Conservation (phyloP, 805 yeast species). For the Pichia sporocuriosa region DNA sequence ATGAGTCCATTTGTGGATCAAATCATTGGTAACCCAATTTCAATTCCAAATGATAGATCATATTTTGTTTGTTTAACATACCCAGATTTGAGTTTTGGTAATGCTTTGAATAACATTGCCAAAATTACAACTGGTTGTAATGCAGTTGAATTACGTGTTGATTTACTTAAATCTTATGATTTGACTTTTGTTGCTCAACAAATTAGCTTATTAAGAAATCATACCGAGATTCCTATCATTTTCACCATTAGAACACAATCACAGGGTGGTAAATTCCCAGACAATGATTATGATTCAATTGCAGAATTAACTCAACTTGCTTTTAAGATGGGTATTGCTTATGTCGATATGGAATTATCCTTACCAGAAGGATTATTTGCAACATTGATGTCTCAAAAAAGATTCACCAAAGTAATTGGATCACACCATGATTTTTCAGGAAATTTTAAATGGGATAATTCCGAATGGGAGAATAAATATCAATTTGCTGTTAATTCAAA, state of each 20-base stretch:
- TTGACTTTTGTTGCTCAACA: slow-evolving; percentile 63
- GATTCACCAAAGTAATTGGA: slow-evolving; percentile 67
- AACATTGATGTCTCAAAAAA: slow-evolving; percentile 44
- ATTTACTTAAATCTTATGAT: slow-evolving; percentile 48
- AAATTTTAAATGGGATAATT: slow-evolving; percentile 51
- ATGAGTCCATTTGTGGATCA: slow-evolving; percentile 52
- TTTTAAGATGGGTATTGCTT: slow-evolving; percentile 71
- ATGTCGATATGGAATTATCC: slow-evolving; percentile 71
- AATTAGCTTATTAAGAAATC: slow-evolving; percentile 59
- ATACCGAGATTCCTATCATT: slow-evolving; percentile 64
- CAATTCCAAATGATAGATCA: slow-evolving; percentile 45
- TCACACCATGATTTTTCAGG: slow-evolving; percentile 76
- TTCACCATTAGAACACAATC: slow-evolving; percentile 70
- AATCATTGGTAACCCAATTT: slow-evolving; percentile 49
- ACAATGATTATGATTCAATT: slow-evolving; percentile 42
- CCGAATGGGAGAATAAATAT: slow-evolving; percentile 71
- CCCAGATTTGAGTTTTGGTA: slow-evolving; percentile 45
- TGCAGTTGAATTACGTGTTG: slow-evolving; percentile 83
- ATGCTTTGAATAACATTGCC: slow-evolving; percentile 36
- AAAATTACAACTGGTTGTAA: slow-evolving; percentile 60
- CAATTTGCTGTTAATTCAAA: slow-evolving; percentile 57
- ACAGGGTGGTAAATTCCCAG: slow-evolving; percentile 82
- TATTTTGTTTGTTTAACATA: slow-evolving; percentile 68
- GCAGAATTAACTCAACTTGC: slow-evolving; percentile 52
- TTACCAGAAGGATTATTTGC: slow-evolving; percentile 51